Evolutionary conservation across 2,329 filamentous ascomycete species (phyloP).

Genomic region (Sclerotinia glacialis): DNA sequence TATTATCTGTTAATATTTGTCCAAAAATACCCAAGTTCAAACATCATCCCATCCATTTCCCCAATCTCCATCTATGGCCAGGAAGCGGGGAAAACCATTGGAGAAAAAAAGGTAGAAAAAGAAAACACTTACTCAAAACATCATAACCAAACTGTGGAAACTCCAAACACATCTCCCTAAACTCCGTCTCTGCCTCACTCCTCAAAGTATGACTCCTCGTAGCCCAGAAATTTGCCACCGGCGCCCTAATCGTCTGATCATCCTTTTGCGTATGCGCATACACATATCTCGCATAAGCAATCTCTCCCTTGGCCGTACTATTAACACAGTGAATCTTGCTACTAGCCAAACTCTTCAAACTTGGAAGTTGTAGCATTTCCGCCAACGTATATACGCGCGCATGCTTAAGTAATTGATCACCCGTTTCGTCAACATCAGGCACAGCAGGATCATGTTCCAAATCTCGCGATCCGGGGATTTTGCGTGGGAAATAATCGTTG

Average conservation of each 20-base stretch:
- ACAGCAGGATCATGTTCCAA: constrained; percentile 67
- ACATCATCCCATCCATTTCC: background rate
- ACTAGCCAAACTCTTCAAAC: constrained; percentile 73
- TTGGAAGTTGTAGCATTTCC: constrained; percentile 67
- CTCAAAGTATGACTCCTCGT: constrained; percentile 75
- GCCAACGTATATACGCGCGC: constrained; percentile 87
- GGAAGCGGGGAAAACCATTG: background rate
- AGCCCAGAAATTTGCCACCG: constrained; percentile 90
- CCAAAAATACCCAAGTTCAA: background rate
- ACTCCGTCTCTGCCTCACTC: constrained; percentile 81
- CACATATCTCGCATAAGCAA: constrained; percentile 86
- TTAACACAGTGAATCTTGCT: constrained; percentile 91
- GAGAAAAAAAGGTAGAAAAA: background rate
- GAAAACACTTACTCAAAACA: constrained; percentile 65
- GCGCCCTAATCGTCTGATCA: constrained; percentile 72
- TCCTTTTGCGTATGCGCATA: constrained; percentile 71
- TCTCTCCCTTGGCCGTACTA: constrained; percentile 83
- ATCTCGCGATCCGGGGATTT: constrained; percentile 58
- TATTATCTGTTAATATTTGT: constrained; percentile 38
- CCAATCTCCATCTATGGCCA: background rate
- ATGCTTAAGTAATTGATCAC: constrained; percentile 81
- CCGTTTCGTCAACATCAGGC: constrained; percentile 70
- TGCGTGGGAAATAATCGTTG: constrained; percentile 78
- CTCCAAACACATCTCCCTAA: constrained; percentile 80
- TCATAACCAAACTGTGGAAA: constrained; percentile 92